Evolutionary conservation across 2,329 filamentous ascomycete species (phyloP).

Genomic region (Fusarium torreyae): DNA sequence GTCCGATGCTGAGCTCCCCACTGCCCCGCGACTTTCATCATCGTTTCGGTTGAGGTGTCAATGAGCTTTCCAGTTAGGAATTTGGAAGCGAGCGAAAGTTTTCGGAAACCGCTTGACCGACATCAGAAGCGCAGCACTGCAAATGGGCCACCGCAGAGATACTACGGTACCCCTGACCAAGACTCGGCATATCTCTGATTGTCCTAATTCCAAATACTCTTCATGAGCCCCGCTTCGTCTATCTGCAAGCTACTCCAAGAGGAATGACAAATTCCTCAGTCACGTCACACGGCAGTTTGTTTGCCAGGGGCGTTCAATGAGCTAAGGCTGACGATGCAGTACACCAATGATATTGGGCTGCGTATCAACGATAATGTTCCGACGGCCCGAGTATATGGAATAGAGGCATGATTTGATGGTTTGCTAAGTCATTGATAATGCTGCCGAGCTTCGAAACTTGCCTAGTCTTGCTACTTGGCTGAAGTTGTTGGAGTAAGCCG

Average conservation of each 20-base stretch:
- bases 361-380: constrained; percentile 11
- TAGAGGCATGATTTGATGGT: background rate
- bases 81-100: constrained; percentile 1
- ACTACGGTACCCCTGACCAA: background rate
- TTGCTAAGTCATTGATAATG: constrained; percentile 9
- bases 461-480: background rate
- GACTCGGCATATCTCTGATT: constrained; percentile 18
- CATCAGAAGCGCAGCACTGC: background rate
- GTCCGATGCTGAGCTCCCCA: constrained; percentile 28
- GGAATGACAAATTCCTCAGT: constrained; percentile 42
- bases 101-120: background rate
- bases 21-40: constrained; percentile 41
- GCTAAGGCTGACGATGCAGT: constrained; percentile 44
- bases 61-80: constrained; percentile 4
- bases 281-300: constrained; percentile 31
- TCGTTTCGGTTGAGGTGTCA: constrained; percentile 18
- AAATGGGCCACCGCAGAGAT: background rate
- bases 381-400: constrained; percentile 25
- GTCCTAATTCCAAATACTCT: constrained; percentile 38
- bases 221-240: constrained; percentile 35
- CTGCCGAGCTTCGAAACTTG: constrained; percentile 3
- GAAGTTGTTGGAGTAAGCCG: background rate
- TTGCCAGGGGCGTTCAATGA: constrained; percentile 36
- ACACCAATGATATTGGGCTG: constrained; percentile 13
- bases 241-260: constrained; percentile 21